Evolutionary conservation across 371 early-diverging fungal genomes (phyloP).

Genomic region (Rhizopus arrhizus): DNA sequence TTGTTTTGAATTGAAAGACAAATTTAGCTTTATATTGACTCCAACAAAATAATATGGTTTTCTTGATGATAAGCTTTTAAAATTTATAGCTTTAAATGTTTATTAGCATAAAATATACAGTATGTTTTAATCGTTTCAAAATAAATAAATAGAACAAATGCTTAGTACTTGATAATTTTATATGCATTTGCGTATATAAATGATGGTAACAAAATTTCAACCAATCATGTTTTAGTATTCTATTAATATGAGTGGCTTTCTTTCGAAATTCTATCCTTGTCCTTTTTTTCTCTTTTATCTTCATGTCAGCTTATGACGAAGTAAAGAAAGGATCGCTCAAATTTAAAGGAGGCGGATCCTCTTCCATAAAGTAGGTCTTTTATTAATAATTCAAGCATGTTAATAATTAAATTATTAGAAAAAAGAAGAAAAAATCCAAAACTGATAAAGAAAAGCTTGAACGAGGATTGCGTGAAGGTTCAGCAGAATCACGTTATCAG

Average conservation of each 20-base stretch:
- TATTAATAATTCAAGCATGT: constrained; percentile 20
- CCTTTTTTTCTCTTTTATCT: constrained; percentile 1
- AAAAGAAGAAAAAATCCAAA: constrained; percentile 60
- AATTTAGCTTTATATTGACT: too few relatives aligned
- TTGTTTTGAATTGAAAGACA: too few relatives aligned
- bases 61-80: too few relatives aligned
- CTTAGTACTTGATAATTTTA: too few relatives aligned
- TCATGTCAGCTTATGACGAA: constrained; percentile 58
- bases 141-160: too few relatives aligned
- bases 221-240: too few relatives aligned
- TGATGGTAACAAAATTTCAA: too few relatives aligned
- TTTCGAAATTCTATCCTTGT: background rate
- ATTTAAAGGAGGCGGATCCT: constrained; percentile 59
- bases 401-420: constrained; percentile 43
- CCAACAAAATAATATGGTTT: too few relatives aligned
- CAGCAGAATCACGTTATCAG: constrained; percentile 16
- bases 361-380: constrained; percentile 52
- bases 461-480: constrained; percentile 41
- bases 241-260: background rate
- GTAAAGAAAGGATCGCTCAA: constrained; percentile 61
- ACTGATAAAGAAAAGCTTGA: constrained; percentile 51
- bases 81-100: too few relatives aligned
- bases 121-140: too few relatives aligned
- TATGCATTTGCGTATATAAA: too few relatives aligned
- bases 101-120: too few relatives aligned